Base-by-base conservation (phyloP, 495 filamentous ascomycete species). In the Xylaria palmicola region DNA sequence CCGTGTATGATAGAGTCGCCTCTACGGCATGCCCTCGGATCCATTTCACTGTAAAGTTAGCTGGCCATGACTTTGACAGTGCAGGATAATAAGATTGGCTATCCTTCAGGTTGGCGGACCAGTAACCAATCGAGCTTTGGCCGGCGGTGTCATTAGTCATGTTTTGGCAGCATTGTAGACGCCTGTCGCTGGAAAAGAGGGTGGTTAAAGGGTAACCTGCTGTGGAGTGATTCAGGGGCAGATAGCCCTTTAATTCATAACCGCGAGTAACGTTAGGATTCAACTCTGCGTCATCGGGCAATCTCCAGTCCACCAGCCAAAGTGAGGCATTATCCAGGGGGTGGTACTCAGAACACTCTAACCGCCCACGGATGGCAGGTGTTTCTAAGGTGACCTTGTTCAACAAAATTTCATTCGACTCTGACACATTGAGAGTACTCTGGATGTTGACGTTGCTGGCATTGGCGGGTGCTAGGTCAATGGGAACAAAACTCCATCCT, bases 11-110 rank as follows among this genome's bases (percentile, higher is more conserved):
- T 45, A 63, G 4, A 37, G 1, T 43, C 8, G 39, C 62, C 29
- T 64, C 57, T 55, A 69, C 53, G 2, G 67, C 57, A 36, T 63
- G 36, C 7, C 69, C 67, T 13, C 39, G 65, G 2, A 78, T 61
- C 71, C 73, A 76, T 44, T 75, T 77, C 2, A 68, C 60, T 0
- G 74, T 71, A 45, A 78, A 72, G 30, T 74, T 75, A n/a, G 27
- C 40, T 4, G 67, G 58, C 64, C 65, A 68, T 0, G 43, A 15
- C 1, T 60, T 63, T 5, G 62, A n/a, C 65, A 72, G 72, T 67
- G 73, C 30, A 70, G 74, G 10, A 72, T 72, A 53, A 74, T 39
- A n/a, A 0, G 59, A 65, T 12, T 69, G 64, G n/a, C 37, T 48
- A 4, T 52, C 48, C 15, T 9, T 1, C 19, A 30, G 13, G 20